Evolutionary conservation across 2,329 filamentous ascomycete species (phyloP).

Genomic region (Stachybotrys chartarum): DNA sequence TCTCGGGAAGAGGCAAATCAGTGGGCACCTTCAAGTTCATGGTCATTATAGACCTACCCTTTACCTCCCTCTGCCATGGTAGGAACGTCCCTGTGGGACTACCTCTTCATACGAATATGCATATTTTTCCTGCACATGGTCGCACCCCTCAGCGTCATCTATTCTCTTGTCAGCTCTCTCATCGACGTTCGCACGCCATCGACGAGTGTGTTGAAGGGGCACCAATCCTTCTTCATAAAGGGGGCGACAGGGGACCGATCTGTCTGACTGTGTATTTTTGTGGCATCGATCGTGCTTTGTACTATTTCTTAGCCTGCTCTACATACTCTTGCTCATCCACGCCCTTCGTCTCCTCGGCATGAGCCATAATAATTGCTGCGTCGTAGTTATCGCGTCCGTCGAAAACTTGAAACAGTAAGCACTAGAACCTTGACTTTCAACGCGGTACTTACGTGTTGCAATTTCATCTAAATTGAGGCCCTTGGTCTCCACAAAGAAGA

Average conservation of each 20-base stretch:
- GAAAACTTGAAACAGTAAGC: not conserved
- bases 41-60: too few relatives aligned
- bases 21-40: too few relatives aligned
- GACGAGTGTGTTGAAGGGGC: not conserved
- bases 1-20: too few relatives aligned
- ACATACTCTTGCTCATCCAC: not conserved
- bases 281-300: not conserved
- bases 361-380: not conserved
- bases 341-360: not conserved
- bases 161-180: conserved; percentile 22
- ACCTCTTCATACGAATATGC: conserved; percentile 33
- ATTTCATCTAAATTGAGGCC: conserved; percentile 43
- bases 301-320: not conserved
- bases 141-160: conserved; percentile 40
- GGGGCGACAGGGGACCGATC: conserved; percentile 1
- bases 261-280: not conserved
- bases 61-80: conserved; percentile 1
- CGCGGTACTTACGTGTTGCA: conserved; percentile 10
- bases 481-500: conserved; percentile 25
- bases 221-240: not conserved
- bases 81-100: conserved; percentile 13
- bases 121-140: conserved; percentile 41
- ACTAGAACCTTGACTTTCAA: not conserved
- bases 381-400: not conserved
- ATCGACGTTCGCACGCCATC: conserved; percentile 1